Evolutionary conservation across 148 eudicot genomes (phyloP).

Genomic region (Rhododendron griersonianum): DNA sequence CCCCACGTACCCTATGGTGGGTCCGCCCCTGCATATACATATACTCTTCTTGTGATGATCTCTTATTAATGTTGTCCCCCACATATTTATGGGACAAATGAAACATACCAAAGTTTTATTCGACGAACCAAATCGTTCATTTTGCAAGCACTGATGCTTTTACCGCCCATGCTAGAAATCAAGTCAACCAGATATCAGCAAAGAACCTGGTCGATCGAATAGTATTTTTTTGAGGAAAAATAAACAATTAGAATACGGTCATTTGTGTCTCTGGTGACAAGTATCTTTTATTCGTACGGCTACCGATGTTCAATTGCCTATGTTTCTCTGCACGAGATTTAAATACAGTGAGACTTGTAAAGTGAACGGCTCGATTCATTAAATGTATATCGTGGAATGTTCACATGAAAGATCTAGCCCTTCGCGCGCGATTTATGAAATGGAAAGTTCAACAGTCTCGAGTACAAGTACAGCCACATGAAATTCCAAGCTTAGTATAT

Average conservation of each 20-base stretch:
- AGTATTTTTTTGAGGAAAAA: too few relatives aligned
- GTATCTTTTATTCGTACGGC: too few relatives aligned
- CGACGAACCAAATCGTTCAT: not conserved
- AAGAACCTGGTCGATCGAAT: not conserved
- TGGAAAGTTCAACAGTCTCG: not conserved
- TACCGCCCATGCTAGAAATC: not conserved
- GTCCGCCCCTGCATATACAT: too few relatives aligned
- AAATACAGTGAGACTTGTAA: not conserved
- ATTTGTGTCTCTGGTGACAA: not conserved
- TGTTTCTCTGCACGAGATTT: not conserved
- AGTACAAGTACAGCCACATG: not conserved
- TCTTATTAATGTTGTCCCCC: too few relatives aligned
- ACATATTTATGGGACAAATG: not conserved
- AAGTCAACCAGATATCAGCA: not conserved
- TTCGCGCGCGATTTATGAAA: not conserved
- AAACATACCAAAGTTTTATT: not conserved
- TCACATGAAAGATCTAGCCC: not conserved
- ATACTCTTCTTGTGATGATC: too few relatives aligned
- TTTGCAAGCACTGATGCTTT: not conserved
- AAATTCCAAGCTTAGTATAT: not conserved
- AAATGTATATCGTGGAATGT: not conserved
- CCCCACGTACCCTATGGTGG: too few relatives aligned
- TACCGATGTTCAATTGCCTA: too few relatives aligned
- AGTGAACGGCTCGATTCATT: not conserved
- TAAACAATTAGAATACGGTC: not conserved